Evolutionary conservation across 2,329 filamentous ascomycete species (phyloP).

Genomic region (Ceratocystiopsis sp.): DNA sequence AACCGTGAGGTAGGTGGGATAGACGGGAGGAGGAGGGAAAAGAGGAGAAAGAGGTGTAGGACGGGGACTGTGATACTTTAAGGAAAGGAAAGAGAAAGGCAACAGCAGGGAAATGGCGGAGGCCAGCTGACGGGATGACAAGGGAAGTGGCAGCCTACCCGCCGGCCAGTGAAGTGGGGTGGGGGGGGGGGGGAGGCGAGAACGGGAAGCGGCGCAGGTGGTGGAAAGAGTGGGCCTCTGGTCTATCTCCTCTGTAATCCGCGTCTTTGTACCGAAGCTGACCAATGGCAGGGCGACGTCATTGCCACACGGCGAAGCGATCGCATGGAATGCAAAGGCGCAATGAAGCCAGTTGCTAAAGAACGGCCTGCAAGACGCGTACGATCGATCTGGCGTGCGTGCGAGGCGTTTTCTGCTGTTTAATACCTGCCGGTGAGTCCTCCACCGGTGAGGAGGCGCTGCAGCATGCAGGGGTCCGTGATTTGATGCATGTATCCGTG

Average conservation of each 20-base stretch:
- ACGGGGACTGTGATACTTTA: neutral
- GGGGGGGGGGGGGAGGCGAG: neutral
- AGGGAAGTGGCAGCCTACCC: conserved; percentile 8
- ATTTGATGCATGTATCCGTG: no score
- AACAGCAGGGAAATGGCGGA: neutral
- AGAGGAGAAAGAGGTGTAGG: neutral
- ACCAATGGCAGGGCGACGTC: neutral
- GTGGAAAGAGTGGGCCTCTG: no score
- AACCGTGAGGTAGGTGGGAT: neutral
- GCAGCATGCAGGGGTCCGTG: no score
- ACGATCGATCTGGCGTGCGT: no score
- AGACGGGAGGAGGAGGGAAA: neutral
- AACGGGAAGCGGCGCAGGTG: neutral
- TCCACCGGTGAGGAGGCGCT: no score
- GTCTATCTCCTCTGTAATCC: neutral
- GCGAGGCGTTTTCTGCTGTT: no score
- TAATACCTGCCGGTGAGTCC: no score
- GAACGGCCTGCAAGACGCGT: no score
- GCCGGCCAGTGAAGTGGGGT: neutral
- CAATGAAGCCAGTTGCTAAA: no score
- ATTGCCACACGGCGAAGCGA: no score
- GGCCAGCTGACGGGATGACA: neutral
- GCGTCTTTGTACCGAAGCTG: neutral
- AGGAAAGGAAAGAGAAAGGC: neutral
- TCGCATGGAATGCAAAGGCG: no score